Evolutionary conservation across 257 asterid genomes (phyloP), one percentile per base, ranked within the genome.

Genomic region (Nicotiana undulata): DNA sequence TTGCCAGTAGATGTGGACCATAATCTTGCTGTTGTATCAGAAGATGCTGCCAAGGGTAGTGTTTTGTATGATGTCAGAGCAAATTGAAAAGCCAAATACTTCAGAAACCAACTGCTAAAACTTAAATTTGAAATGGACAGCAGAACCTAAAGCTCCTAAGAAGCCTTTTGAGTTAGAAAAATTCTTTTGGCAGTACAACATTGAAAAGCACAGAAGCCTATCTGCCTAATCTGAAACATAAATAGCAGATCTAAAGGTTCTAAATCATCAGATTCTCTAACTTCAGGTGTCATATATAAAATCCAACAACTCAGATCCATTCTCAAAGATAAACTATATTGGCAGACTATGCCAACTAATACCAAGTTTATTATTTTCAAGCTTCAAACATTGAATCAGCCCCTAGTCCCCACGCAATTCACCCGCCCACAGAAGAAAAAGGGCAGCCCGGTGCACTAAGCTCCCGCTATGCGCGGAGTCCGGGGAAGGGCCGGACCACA

Each of bases 1-100:
- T 93, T 93, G 28, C 98, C 98, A 6, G 86, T 77, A 37, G 94
- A 77, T 92, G 90, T 87, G 15, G 96, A 91, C 99, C 99, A 95
- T 79, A 95, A 84, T 84, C 94, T 89, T 75, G 99, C 97, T 9
- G 99, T 95, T 29, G 92, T 79, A 86, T 95, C 99, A 12, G 99
- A 95, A 61, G 97, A 95, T 82, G 98, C 99, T 95, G 95, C 92
- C 81, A 61, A 10, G 40, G 44, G 16, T 9, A 49, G 16, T 49
- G 60, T 46, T 15, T 46, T 74, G 40, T 26, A 46, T 46, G 16
- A 49, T 49, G 34, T 46, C 28, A 46, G 60, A 72, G 44, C 22
- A 74, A 24, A 72, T 13, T 72, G 32, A 72, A 72, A 72, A 72
- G 22, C 37, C 22, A 44, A 72, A 22, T 72, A 46, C 37, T 22